These are phyloP conservation scores for Trapa incisa DNA, from an alignment of 345 rosid species.

Conservation along the genomic window DNA sequence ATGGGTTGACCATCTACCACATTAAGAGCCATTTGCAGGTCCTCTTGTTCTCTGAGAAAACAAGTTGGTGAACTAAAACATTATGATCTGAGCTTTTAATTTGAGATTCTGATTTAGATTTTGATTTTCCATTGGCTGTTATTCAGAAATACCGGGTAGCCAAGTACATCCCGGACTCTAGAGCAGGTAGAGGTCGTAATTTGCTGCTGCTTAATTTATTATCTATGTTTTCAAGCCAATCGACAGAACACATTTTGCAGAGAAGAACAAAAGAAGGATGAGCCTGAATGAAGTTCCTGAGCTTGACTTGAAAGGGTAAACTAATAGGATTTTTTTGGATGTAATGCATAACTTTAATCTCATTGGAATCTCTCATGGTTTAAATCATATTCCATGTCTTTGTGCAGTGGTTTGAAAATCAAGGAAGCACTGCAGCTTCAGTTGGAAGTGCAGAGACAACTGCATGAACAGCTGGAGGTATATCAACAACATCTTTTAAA, in stretches of 20 bases:
- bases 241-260: neutral
- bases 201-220: too few relatives aligned
- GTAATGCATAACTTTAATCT: too few relatives aligned
- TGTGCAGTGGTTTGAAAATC: conserved; percentile 52
- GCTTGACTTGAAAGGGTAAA: conserved; percentile 8
- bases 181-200: conserved; percentile 39
- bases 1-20: conserved; percentile 86
- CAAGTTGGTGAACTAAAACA: neutral
- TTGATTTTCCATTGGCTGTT: conserved; percentile 2
- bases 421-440: conserved; percentile 73
- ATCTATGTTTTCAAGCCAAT: too few relatives aligned
- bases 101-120: neutral
- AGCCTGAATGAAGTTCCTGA: conserved; percentile 3
- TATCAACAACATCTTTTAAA: neutral
- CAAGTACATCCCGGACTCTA: conserved; percentile 56
- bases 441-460: conserved; percentile 76
- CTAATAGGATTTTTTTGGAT: neutral
- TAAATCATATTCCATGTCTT: conserved; percentile 3
- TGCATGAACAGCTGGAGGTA: conserved; percentile 94
- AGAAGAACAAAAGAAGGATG: conserved; percentile 3
- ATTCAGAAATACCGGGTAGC: conserved; percentile 82
- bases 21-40: conserved; percentile 98
- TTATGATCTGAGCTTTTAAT: neutral
- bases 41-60: neutral
- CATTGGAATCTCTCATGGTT: neutral